These are phyloP conservation scores for Phytopythium oedochilum DNA, from an alignment of 352 stramenopile genomes.

Conservation along the genomic window DNA sequence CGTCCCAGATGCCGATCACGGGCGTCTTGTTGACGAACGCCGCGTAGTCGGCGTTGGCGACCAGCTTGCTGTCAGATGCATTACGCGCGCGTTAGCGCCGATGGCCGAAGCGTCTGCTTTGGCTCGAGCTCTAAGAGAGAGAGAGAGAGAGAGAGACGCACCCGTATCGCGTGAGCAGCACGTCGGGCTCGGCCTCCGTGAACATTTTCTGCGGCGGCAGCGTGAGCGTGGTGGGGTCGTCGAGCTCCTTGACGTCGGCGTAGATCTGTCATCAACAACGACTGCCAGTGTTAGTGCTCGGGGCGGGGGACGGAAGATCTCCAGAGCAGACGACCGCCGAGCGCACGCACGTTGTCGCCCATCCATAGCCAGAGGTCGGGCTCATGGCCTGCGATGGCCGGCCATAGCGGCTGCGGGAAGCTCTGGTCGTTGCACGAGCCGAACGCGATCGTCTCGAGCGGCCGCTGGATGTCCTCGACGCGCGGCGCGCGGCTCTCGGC, in stretches of 20 bases:
- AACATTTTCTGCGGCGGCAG: conserved; percentile 59
- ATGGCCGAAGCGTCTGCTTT: too few species aligned
- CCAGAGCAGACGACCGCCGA: conserved; percentile 1
- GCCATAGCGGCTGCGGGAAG: conserved; percentile 77
- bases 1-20: conserved; percentile 87
- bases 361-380: conserved; percentile 85
- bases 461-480: conserved; percentile 39
- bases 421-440: conserved; percentile 87
- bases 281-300: neutral
- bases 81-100: too few species aligned
- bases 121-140: too few species aligned
- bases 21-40: conserved; percentile 55
- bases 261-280: conserved; percentile 54
- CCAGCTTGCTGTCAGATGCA: conserved; percentile 55
- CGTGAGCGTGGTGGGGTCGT: conserved; percentile 29
- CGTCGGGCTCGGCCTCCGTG: conserved; percentile 36
- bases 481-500: conserved; percentile 13
- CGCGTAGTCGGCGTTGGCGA: conserved; percentile 62
- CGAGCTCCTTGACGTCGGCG: conserved; percentile 55
- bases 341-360: conserved; percentile 68
- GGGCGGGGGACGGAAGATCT: neutral
- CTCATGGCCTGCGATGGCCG: conserved; percentile 44
- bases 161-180: conserved; percentile 59
- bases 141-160: too few species aligned
- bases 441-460: conserved; percentile 62